Evolutionary conservation across 352 stramenopile species (phyloP).

Genomic region (Peronospora farinosa): DNA sequence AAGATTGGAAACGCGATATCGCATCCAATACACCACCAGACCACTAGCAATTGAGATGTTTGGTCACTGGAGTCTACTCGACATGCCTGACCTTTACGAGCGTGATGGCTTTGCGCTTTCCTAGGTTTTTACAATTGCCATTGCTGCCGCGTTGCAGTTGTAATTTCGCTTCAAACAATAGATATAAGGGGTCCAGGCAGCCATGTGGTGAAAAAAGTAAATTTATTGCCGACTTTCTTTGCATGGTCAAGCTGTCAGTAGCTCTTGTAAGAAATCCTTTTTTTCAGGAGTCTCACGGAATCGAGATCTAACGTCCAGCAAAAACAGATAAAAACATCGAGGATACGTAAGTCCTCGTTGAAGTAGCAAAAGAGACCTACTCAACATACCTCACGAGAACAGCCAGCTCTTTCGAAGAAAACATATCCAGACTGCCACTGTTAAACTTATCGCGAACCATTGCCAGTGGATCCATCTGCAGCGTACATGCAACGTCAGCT

Average conservation of each 20-base stretch:
- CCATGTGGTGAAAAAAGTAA: constrained; percentile 8
- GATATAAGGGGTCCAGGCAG: constrained; percentile 39
- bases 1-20: too few relatives aligned
- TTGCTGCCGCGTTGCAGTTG: constrained; percentile 57
- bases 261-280: constrained; percentile 35
- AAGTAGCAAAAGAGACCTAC: background rate
- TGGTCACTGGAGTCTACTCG: too few relatives aligned
- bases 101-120: constrained; percentile 80
- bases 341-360: background rate
- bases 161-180: constrained; percentile 84
- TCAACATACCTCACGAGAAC: constrained; percentile 41
- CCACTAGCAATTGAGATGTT: too few relatives aligned
- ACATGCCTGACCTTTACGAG: too few relatives aligned
- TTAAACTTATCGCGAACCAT: constrained; percentile 54
- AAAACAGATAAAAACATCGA: constrained; percentile 4
- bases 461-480: constrained; percentile 51
- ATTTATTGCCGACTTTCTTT: background rate
- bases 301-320: constrained; percentile 32
- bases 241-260: constrained; percentile 15
- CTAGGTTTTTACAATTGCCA: constrained; percentile 67
- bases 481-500: constrained; percentile 1
- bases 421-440: constrained; percentile 33
- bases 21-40: too few relatives aligned
- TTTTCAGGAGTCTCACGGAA: constrained; percentile 59
- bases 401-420: constrained; percentile 40